Percentiles rank a stretch among this genome's conserved stretches.
These are phyloP conservation scores for Globisporangium irregulare DNA, from an alignment of 352 stramenopile genomes.

Conservation along the genomic window DNA sequence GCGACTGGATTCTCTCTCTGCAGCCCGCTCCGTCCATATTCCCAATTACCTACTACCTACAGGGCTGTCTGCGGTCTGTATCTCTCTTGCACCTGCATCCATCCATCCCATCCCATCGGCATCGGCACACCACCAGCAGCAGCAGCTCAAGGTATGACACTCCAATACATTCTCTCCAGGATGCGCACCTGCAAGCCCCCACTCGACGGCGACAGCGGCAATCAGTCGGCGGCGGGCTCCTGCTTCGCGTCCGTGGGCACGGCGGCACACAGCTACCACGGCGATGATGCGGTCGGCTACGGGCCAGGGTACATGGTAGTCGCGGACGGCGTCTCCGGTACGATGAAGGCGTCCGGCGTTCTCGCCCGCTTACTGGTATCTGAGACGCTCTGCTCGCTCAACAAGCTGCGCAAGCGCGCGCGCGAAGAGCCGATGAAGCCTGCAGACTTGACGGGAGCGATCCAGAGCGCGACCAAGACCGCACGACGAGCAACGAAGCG, in stretches of 20 bases:
- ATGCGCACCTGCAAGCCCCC: constrained; percentile 72
- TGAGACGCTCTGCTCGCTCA: constrained; percentile 67
- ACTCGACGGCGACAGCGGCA: constrained; percentile 27
- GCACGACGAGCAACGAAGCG: constrained; percentile 68
- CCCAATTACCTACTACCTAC: background rate
- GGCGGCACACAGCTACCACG: constrained; percentile 77
- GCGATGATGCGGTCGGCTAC: constrained; percentile 85
- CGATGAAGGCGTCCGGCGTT: constrained; percentile 80
- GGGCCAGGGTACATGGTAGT: constrained; percentile 84
- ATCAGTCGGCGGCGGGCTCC: constrained; percentile 3
- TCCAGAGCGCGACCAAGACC: constrained; percentile 69
- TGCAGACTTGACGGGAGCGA: constrained; percentile 59
- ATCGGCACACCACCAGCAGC: background rate
- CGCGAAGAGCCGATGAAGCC: constrained; percentile 51
- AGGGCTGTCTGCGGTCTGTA: background rate
- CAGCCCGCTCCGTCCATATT: background rate
- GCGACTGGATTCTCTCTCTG: constrained; percentile 8
- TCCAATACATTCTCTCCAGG: constrained; percentile 65
- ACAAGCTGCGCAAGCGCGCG: constrained; percentile 65
- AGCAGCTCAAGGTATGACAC: constrained; percentile 10
- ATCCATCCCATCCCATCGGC: background rate
- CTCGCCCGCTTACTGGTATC: constrained; percentile 74
- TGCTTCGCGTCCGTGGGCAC: constrained; percentile 79
- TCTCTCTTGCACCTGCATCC: background rate
- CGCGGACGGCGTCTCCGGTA: constrained; percentile 82